Conservation (phyloP, 2,329 filamentous ascomycete genomes). For the Neopestalotiopsis clavispora region DNA sequence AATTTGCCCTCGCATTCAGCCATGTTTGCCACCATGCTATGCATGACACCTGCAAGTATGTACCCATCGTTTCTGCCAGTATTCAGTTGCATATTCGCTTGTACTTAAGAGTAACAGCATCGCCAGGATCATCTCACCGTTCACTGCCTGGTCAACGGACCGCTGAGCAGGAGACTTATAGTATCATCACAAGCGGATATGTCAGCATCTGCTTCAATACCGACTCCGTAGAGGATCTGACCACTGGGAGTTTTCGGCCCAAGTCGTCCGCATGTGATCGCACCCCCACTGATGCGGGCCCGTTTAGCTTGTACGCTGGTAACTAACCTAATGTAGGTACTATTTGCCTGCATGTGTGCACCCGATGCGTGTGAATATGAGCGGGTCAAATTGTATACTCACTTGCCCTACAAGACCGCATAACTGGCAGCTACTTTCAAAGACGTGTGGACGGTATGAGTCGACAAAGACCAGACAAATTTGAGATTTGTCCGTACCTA, state of each 20-base stretch:
- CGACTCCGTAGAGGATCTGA: not conserved
- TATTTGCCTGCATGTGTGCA: not conserved
- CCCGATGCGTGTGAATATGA: not conserved
- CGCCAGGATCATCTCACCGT: not conserved
- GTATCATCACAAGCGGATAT: constrained; percentile 1
- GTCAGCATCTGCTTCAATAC: not conserved
- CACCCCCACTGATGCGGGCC: not conserved
- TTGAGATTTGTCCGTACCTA: no score
- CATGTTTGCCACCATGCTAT: not conserved
- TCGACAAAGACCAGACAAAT: not conserved
- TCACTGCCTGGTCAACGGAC: not conserved
- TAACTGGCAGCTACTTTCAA: not conserved
- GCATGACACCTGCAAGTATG: not conserved
- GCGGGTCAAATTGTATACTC: not conserved
- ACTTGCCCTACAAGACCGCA: not conserved
- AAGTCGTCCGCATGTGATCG: not conserved
- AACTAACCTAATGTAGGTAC: not conserved
- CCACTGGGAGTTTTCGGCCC: not conserved
- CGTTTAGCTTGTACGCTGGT: not conserved
- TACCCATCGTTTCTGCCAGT: not conserved
- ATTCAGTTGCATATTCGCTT: not conserved
- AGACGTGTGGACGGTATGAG: not conserved
- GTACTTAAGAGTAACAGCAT: not conserved
- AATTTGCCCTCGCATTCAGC: not conserved
- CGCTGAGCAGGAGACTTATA: not conserved